A percentile compares a stretch with the other conserved stretches of the same genome.
Evolutionary conservation across 1,284 basidiomycete species (phyloP).

Genomic region (Retiboletus fuscus): DNA sequence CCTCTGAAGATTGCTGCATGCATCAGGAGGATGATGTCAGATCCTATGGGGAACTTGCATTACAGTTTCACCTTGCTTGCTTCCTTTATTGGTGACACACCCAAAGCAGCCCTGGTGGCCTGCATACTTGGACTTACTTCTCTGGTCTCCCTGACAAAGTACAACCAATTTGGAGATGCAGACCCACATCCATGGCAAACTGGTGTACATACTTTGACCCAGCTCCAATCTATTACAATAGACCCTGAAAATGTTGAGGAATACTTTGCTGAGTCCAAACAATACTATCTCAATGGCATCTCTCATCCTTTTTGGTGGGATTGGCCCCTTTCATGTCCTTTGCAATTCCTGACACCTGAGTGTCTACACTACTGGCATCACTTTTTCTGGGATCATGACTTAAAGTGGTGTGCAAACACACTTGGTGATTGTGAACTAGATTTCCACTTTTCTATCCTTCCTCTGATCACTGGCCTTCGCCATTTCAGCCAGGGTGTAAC

Average conservation of each 20-base stretch:
- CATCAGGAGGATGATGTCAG: no score
- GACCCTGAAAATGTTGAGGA: neutral
- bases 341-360: slow-evolving; percentile 6
- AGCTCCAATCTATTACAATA: slow-evolving; percentile 18
- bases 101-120: slow-evolving; percentile 6
- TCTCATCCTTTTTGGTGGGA: slow-evolving; percentile 10
- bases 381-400: slow-evolving; percentile 5
- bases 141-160: slow-evolving; percentile 11
- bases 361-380: slow-evolving; percentile 4
- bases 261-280: slow-evolving; percentile 10
- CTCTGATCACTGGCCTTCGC: neutral
- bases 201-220: slow-evolving; percentile 34
- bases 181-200: slow-evolving; percentile 38
- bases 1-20: no score
- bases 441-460: slow-evolving; percentile 19
- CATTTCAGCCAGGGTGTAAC: neutral
- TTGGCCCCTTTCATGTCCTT: neutral
- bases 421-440: slow-evolving; percentile 5
- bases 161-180: slow-evolving; percentile 20
- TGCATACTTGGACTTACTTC: slow-evolving; percentile 13
- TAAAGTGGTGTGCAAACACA: neutral
- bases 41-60: no score
- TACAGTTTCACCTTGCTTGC: no score
- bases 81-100: no score
- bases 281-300: slow-evolving; percentile 17